Conservation (phyloP, 352 stramenopile species). For the Globisporangium recalcitrans region DNA sequence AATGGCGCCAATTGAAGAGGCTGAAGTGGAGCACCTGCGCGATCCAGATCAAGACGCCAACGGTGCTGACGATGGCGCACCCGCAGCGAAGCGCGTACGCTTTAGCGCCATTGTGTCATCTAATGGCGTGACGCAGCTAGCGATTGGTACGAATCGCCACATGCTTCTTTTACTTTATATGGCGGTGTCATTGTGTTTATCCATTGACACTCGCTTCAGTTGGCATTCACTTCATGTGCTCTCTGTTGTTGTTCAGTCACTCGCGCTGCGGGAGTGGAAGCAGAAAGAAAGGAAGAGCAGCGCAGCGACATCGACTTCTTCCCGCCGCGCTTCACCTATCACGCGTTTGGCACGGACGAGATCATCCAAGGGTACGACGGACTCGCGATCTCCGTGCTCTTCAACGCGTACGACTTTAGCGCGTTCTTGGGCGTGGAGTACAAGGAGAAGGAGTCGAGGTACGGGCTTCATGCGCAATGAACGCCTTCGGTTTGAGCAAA, state of each 20-base stretch:
- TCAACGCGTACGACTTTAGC: conserved; percentile 63
- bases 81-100: conserved; percentile 52
- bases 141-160: conserved; percentile 36
- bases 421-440: conserved; percentile 50
- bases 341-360: conserved; percentile 74
- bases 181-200: not conserved
- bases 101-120: conserved; percentile 41
- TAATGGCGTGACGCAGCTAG: conserved; percentile 48
- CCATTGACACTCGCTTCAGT: not conserved
- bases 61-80: conserved; percentile 7
- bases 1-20: conserved; percentile 29
- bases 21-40: not conserved
- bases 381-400: conserved; percentile 47
- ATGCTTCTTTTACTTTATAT: not conserved
- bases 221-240: not conserved
- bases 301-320: conserved; percentile 41
- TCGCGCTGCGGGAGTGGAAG: conserved; percentile 23
- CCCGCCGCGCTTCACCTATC: conserved; percentile 73
- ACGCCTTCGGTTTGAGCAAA: not conserved
- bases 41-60: not conserved
- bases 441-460: conserved; percentile 46
- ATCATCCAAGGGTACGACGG: conserved; percentile 57
- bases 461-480: conserved; percentile 1
- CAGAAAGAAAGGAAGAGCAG: conserved; percentile 22
- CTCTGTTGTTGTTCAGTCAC: conserved; percentile 27